A percentile compares a stretch with the other conserved stretches of the same genome.
Evolutionary conservation across 768 basidiomycete species (phyloP).

Genomic region (Mycena kentingensis): DNA sequence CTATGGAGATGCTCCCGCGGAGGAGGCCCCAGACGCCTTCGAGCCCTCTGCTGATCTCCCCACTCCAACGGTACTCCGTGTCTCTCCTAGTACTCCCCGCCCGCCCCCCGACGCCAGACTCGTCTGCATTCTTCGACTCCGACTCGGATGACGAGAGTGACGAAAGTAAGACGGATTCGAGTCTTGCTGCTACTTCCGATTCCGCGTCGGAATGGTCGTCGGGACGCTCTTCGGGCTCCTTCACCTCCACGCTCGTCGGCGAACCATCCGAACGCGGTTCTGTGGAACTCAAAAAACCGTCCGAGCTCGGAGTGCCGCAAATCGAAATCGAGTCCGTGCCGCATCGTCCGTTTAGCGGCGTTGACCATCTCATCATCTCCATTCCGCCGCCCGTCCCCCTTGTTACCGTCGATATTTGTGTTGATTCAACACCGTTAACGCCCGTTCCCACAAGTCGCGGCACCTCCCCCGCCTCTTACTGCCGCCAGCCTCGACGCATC

Average conservation of each 20-base stretch:
- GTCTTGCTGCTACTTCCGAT: constrained; percentile 6
- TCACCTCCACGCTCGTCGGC: constrained; percentile 21
- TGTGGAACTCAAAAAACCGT: constrained; percentile 11
- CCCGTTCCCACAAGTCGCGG: constrained; percentile 4
- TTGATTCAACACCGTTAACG: constrained; percentile 8
- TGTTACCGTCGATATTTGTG: constrained; percentile 7
- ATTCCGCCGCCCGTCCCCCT: constrained; percentile 16
- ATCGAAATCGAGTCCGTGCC: constrained; percentile 10
- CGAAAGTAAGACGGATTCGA: neutral
- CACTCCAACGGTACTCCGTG: neutral
- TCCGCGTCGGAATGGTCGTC: constrained; percentile 15
- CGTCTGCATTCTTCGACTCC: constrained; percentile 21
- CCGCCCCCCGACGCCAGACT: constrained; percentile 14
- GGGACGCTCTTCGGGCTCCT: neutral
- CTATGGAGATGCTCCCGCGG: constrained; percentile 38
- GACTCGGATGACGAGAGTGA: constrained; percentile 17
- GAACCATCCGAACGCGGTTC: constrained; percentile 18
- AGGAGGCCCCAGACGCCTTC: constrained; percentile 6
- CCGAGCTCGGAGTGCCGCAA: constrained; percentile 1
- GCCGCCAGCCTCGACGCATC: neutral
- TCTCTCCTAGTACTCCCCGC: constrained; percentile 15
- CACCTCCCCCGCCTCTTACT: neutral
- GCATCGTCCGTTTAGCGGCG: constrained; percentile 18
- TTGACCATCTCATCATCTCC: constrained; percentile 21
- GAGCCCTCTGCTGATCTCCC: neutral